A percentile compares a stretch with the other conserved stretches of the same genome.
Conservation (phyloP, 73 alveolate species). For the Stentor roeselii region DNA sequence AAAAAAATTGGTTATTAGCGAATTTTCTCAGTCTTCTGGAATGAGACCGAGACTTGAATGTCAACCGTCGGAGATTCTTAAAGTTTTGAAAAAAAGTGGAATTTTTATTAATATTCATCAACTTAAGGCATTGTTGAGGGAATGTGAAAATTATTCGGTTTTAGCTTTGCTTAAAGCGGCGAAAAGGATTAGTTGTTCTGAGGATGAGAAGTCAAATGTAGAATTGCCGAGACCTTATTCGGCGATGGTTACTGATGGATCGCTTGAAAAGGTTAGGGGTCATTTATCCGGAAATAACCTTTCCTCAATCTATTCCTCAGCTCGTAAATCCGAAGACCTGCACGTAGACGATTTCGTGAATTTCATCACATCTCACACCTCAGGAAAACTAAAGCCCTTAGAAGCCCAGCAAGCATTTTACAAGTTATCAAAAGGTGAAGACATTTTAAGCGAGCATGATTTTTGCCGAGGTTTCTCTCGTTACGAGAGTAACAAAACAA, state of each 20-base stretch:
- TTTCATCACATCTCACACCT: neutral
- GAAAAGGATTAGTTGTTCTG: neutral
- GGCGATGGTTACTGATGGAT: neutral
- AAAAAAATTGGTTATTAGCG: conserved; percentile 2
- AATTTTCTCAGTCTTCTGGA: neutral
- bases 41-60: conserved; percentile 15
- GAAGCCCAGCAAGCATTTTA: conserved; percentile 19
- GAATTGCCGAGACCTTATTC: conserved; percentile 6
- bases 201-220: neutral
- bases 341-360: neutral
- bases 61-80: neutral
- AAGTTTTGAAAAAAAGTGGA: neutral
- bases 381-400: neutral
- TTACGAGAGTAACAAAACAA: neutral
- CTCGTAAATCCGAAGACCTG: neutral
- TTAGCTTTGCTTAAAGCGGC: neutral
- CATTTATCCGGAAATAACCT: neutral
- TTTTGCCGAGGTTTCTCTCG: neutral
- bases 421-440: neutral
- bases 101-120: conserved; percentile 2
- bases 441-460: neutral
- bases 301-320: neutral
- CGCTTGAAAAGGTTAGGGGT: neutral
- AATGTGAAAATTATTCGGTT: neutral
- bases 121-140: conserved; percentile 11